Evolutionary conservation across 177 flowering plant species (phyloP).

Genomic region (Vitis hybrid): DNA sequence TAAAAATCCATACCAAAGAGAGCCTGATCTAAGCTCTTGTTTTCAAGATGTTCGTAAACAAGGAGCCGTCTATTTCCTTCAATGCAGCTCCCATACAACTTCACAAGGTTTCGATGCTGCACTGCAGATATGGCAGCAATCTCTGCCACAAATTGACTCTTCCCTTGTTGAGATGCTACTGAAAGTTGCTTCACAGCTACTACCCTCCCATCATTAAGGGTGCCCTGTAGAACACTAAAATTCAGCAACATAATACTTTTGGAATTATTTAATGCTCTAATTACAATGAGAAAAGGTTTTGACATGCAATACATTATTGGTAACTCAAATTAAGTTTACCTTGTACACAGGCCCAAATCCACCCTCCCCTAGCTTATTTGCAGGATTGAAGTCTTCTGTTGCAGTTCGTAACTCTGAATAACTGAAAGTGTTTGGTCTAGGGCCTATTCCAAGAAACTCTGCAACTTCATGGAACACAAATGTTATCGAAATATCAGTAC

Average conservation of each 20-base stretch:
- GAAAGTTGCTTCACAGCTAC: slow-evolving; percentile 35
- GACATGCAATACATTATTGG: too few species aligned
- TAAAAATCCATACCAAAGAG: slow-evolving; percentile 23
- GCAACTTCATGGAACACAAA: background rate
- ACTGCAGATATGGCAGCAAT: slow-evolving; percentile 30
- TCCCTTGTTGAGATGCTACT: slow-evolving; percentile 29
- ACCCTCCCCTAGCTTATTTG: slow-evolving; percentile 57
- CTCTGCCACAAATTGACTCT: slow-evolving; percentile 27
- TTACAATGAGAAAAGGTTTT: too few species aligned
- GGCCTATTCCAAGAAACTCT: slow-evolving; percentile 28
- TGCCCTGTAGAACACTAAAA: slow-evolving; percentile 20
- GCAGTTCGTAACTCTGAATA: slow-evolving; percentile 43
- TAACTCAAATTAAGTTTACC: slow-evolving; percentile 19
- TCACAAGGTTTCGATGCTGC: slow-evolving; percentile 33
- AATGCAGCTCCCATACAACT: slow-evolving; percentile 35
- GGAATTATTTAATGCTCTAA: background rate
- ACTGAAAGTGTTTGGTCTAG: slow-evolving; percentile 30
- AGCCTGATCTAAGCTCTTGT: slow-evolving; percentile 30
- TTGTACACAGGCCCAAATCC: slow-evolving; percentile 59
- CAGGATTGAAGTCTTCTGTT: slow-evolving; percentile 38
- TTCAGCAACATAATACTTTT: background rate
- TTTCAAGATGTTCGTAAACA: slow-evolving; percentile 34
- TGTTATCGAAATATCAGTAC: background rate
- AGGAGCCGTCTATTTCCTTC: slow-evolving; percentile 21
- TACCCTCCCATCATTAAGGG: slow-evolving; percentile 23